phyloP scores from a whole-genome alignment of 305 asterid genomes.

The Solanum hybrid region DNA sequence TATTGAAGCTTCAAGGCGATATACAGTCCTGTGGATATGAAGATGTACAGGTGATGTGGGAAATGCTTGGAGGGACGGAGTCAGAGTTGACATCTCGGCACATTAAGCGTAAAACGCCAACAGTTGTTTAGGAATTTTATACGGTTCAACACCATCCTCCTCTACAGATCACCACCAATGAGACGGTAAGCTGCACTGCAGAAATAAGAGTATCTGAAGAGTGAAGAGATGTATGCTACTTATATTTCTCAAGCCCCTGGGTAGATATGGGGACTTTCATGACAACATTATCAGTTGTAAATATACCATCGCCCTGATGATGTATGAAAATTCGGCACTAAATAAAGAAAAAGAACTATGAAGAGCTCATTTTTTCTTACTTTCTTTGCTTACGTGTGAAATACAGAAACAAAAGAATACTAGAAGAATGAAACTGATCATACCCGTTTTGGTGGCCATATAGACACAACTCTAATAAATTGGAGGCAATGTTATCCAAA shows the following conservation, averaged over 20 bases:
- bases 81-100: constrained; percentile 37
- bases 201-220: not conserved
- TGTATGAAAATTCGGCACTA: not conserved
- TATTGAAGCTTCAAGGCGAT: constrained; percentile 72
- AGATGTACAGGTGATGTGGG: constrained; percentile 97
- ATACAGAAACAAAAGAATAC: not conserved
- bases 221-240: not conserved
- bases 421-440: not conserved
- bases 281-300: not conserved
- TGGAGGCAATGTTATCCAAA: not conserved
- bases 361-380: not conserved
- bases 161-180: constrained; percentile 25
- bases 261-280: not conserved
- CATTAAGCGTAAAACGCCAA: constrained; percentile 25
- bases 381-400: not conserved
- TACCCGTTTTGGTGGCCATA: not conserved
- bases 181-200: constrained; percentile 1
- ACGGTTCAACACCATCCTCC: constrained; percentile 32
- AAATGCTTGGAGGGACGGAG: constrained; percentile 60
- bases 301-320: not conserved
- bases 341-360: constrained; percentile 1
- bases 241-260: not conserved
- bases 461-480: not conserved
- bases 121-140: constrained; percentile 40
- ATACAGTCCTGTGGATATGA: constrained; percentile 75